These are phyloP conservation scores for Hemileia vastatrix DNA, from an alignment of 1,284 basidiomycete genomes.

Conservation along the genomic window DNA sequence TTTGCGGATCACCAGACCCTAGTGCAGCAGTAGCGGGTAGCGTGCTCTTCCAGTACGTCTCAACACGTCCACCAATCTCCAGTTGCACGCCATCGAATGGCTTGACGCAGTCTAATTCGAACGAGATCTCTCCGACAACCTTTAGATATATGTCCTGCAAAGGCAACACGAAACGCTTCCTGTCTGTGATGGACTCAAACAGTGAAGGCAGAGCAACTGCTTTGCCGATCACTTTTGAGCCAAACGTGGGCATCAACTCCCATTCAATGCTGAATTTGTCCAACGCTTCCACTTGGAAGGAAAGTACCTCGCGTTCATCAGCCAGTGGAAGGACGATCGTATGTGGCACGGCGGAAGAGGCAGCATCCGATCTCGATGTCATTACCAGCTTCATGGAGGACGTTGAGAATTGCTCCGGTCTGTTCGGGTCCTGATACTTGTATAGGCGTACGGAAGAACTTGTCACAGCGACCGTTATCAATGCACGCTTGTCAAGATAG, in stretches of 20 bases:
- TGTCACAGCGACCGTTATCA: not conserved
- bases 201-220: slow-evolving; percentile 74
- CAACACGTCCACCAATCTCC: slow-evolving; percentile 84
- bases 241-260: slow-evolving; percentile 93
- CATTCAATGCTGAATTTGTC: slow-evolving; percentile 75
- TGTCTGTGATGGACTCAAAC: slow-evolving; percentile 52
- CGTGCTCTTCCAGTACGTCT: slow-evolving; percentile 94
- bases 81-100: slow-evolving; percentile 87
- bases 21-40: slow-evolving; percentile 50
- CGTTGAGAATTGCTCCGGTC: slow-evolving; percentile 45
- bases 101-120: slow-evolving; percentile 76
- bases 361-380: slow-evolving; percentile 66
- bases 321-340: slow-evolving; percentile 73
- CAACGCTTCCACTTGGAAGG: slow-evolving; percentile 73
- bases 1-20: slow-evolving; percentile 38
- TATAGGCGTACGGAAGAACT: slow-evolving; percentile 45
- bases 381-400: slow-evolving; percentile 89
- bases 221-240: slow-evolving; percentile 92
- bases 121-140: slow-evolving; percentile 86
- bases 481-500: slow-evolving; percentile 47
- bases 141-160: slow-evolving; percentile 86
- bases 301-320: slow-evolving; percentile 69
- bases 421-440: slow-evolving; percentile 46
- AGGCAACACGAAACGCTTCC: slow-evolving; percentile 57
- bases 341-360: slow-evolving; percentile 63